These are phyloP conservation scores for Alternaria angustiovoidea DNA, from an alignment of 2,329 filamentous ascomycete genomes.

Conservation along the genomic window DNA sequence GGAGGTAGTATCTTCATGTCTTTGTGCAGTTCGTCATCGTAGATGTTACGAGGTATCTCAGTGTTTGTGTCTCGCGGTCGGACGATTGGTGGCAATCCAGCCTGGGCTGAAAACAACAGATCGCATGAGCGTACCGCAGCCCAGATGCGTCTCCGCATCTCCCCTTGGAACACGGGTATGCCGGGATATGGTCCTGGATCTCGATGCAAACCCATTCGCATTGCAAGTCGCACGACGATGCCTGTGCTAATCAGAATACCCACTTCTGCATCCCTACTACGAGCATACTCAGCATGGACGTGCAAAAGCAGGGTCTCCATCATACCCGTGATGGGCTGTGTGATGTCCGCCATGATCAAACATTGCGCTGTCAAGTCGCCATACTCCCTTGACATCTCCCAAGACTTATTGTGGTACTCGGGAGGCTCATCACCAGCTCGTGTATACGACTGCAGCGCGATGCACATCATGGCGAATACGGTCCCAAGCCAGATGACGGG, in stretches of 20 bases:
- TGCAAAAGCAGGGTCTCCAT: slow-evolving; percentile 82
- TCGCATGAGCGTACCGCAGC: slow-evolving; percentile 76
- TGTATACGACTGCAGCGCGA: slow-evolving; percentile 81
- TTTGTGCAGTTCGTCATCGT: slow-evolving; percentile 80
- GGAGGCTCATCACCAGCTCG: slow-evolving; percentile 81
- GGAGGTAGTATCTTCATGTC: slow-evolving; percentile 72
- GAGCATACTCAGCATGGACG: slow-evolving; percentile 76
- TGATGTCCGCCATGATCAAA: slow-evolving; percentile 78
- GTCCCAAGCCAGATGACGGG: slow-evolving; percentile 80
- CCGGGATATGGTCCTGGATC: slow-evolving; percentile 77
- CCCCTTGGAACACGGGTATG: slow-evolving; percentile 76
- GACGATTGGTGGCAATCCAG: slow-evolving; percentile 70
- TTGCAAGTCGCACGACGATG: slow-evolving; percentile 68
- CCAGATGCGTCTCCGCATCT: slow-evolving; percentile 72
- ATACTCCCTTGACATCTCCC: slow-evolving; percentile 63
- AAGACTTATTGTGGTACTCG: slow-evolving; percentile 74
- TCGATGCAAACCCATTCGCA: slow-evolving; percentile 80
- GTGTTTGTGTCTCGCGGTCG: slow-evolving; percentile 78
- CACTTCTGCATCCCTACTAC: slow-evolving; percentile 76
- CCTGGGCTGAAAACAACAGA: slow-evolving; percentile 78
- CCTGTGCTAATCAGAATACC: slow-evolving; percentile 69
- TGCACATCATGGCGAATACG: slow-evolving; percentile 77
- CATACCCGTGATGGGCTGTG: slow-evolving; percentile 75
- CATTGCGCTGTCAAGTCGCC: slow-evolving; percentile 79
- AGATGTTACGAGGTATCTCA: slow-evolving; percentile 77